Conservation (phyloP, 2,329 filamentous ascomycete genomes). For the Nemania diffusa region DNA sequence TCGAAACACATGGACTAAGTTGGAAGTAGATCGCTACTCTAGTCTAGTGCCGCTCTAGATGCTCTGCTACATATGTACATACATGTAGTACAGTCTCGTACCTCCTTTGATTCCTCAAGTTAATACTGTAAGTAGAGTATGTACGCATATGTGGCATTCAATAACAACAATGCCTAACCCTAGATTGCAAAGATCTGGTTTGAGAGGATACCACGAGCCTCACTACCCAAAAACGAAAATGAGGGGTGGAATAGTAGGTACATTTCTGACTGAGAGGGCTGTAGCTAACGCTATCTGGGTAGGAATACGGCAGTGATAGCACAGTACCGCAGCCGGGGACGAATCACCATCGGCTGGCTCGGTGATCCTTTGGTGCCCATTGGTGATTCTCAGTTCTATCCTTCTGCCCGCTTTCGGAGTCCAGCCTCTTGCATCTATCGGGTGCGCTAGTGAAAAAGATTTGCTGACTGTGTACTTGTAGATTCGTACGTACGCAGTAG, state of each 20-base stretch:
- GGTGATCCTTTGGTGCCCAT: conserved; percentile 4
- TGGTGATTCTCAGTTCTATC: background rate
- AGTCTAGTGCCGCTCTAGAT: conserved; percentile 8
- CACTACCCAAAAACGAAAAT: conserved; percentile 1
- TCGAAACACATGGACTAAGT: conserved; percentile 17
- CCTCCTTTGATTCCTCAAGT: conserved; percentile 1
- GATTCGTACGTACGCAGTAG: no score
- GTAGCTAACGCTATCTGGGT: background rate
- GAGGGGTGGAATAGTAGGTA: conserved; percentile 3
- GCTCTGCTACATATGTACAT: conserved; percentile 5
- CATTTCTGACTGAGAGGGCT: background rate
- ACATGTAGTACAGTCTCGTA: background rate
- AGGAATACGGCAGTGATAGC: background rate
- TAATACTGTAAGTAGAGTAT: background rate
- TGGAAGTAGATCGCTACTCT: conserved; percentile 16
- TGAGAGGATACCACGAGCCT: background rate
- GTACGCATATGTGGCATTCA: no score
- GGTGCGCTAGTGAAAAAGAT: conserved; percentile 33
- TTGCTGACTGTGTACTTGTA: conserved; percentile 33
- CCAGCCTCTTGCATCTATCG: conserved; percentile 24
- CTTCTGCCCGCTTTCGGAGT: conserved; percentile 37
- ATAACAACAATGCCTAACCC: conserved; percentile 11
- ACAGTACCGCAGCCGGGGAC: background rate
- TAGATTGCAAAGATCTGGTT: background rate
- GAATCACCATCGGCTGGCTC: background rate